These are phyloP conservation scores for Colletotrichum viniferum DNA, from an alignment of 2,329 filamentous ascomycete genomes.

Conservation along the genomic window DNA sequence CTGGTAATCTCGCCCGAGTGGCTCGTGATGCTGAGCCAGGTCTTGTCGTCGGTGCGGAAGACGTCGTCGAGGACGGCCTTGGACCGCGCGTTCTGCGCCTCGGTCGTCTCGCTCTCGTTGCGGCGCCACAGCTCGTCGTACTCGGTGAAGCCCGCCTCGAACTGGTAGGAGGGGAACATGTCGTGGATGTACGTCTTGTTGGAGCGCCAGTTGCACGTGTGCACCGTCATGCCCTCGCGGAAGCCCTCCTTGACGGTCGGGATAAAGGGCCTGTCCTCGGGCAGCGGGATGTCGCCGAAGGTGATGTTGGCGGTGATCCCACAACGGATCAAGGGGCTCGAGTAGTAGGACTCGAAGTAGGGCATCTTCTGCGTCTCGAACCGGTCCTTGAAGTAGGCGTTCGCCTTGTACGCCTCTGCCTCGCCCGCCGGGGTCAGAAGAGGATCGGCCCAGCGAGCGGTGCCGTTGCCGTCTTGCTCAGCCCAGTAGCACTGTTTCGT, in stretches of 20 bases:
- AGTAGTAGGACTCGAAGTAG: conserved; percentile 68
- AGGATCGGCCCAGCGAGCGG: conserved; percentile 66
- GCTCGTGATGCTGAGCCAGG: conserved; percentile 64
- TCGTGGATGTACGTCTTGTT: conserved; percentile 56
- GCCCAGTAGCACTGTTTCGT: conserved; percentile 66
- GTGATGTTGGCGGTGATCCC: conserved; percentile 66
- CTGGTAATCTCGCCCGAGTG: conserved; percentile 63
- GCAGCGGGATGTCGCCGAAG: conserved; percentile 59
- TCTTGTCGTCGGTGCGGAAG: conserved; percentile 55
- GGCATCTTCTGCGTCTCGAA: conserved; percentile 60
- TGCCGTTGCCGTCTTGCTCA: conserved; percentile 66
- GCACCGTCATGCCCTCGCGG: conserved; percentile 69
- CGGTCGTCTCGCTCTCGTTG: conserved; percentile 43
- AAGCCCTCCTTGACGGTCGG: conserved; percentile 69
- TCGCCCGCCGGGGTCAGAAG: conserved; percentile 63
- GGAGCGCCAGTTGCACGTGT: conserved; percentile 70
- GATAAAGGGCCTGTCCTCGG: conserved; percentile 53
- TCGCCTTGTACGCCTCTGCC: conserved; percentile 61
- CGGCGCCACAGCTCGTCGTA: conserved; percentile 50
- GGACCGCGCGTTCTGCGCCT: conserved; percentile 54
- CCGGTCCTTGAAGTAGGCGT: conserved; percentile 62
- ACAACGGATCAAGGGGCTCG: conserved; percentile 67
- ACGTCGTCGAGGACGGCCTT: conserved; percentile 60
- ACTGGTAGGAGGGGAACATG: conserved; percentile 55
- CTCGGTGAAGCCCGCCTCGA: conserved; percentile 68